Percentiles rank a stretch among this genome's conserved stretches.
Evolutionary conservation across 2,329 filamentous ascomycete genomes (phyloP).

Genomic region (Penicillium olsonii): DNA sequence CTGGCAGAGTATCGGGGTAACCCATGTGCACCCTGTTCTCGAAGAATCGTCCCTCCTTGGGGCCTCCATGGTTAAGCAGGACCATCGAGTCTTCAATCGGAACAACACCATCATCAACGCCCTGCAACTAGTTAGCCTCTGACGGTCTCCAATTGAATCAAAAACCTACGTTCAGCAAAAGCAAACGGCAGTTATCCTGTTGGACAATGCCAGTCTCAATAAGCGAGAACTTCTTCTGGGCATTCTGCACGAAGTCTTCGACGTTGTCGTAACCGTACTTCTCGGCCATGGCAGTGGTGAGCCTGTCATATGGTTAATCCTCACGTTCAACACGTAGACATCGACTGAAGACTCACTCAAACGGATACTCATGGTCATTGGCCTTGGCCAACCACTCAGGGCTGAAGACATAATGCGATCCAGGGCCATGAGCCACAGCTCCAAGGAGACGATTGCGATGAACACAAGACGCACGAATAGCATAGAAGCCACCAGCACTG

Average conservation of each 20-base stretch:
- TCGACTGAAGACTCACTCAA: conserved; percentile 43
- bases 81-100: conserved; percentile 69
- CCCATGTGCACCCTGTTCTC: conserved; percentile 66
- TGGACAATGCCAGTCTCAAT: conserved; percentile 61
- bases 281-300: conserved; percentile 58
- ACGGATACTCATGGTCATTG: conserved; percentile 69
- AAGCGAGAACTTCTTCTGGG: conserved; percentile 64
- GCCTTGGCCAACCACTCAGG: conserved; percentile 61
- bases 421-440: conserved; percentile 63
- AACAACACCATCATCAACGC: conserved; percentile 64
- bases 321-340: neutral
- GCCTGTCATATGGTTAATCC: conserved; percentile 30
- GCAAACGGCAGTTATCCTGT: conserved; percentile 56
- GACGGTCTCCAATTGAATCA: neutral
- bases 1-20: conserved; percentile 54
- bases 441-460: conserved; percentile 58
- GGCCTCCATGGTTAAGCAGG: conserved; percentile 63
- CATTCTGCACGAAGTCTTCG: conserved; percentile 57
- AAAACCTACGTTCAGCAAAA: conserved; percentile 60
- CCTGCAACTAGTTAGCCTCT: conserved; percentile 40
- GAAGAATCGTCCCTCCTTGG: conserved; percentile 67
- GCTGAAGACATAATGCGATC: conserved; percentile 63
- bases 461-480: conserved; percentile 68
- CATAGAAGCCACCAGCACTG: conserved; percentile 68
- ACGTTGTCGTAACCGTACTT: conserved; percentile 64